phyloP scores from a whole-genome alignment of 495 filamentous ascomycete species.

The Neurospora africana region DNA sequence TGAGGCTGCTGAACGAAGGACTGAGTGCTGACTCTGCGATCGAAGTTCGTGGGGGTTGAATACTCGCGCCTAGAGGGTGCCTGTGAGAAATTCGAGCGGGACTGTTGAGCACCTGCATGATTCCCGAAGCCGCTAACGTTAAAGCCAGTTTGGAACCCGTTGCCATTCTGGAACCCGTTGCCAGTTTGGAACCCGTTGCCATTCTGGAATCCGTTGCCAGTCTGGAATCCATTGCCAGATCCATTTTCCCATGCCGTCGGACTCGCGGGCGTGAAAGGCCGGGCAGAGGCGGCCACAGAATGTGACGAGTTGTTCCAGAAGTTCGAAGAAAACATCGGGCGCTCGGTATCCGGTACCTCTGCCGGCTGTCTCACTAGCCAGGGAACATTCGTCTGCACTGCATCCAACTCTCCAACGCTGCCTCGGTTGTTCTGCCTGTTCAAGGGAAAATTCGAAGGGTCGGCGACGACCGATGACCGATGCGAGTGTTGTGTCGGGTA shows the following conservation, averaged over 20 bases:
- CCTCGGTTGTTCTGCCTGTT: background rate
- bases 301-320: background rate
- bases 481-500: background rate
- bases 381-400: background rate
- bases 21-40: conserved; percentile 17
- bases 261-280: background rate
- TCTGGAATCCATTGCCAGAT: background rate
- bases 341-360: background rate
- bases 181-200: background rate
- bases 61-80: background rate
- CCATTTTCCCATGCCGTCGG: background rate
- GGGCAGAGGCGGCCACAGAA: background rate
- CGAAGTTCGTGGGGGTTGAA: conserved; percentile 13
- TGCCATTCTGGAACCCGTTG: background rate
- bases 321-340: background rate
- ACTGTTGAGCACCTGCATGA: background rate
- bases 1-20: conserved; percentile 19
- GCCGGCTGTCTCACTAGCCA: background rate
- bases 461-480: background rate
- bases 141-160: background rate
- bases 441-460: background rate
- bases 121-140: background rate
- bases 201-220: background rate
- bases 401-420: background rate
- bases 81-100: background rate